A percentile compares a stretch with the other conserved stretches of the same genome.
phyloP scores from a whole-genome alignment of 352 stramenopile species.

The Phytophthora constricta region DNA sequence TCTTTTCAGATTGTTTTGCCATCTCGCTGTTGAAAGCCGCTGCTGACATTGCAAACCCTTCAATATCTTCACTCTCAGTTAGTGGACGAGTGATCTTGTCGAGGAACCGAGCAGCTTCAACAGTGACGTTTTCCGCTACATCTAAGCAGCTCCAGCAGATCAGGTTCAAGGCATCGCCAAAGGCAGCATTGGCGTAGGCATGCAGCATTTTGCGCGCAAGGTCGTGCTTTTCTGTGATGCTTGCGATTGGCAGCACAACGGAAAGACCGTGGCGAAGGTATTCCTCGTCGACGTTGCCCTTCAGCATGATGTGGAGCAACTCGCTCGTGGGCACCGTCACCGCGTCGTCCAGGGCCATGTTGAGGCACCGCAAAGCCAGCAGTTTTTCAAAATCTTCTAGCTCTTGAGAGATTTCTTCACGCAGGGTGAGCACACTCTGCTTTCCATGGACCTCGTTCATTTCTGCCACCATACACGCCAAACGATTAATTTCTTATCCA shows the following conservation, averaged over 20 bases:
- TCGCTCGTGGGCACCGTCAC: conserved; percentile 57
- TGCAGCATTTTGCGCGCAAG: conserved; percentile 58
- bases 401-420: conserved; percentile 74
- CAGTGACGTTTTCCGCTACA: conserved; percentile 63
- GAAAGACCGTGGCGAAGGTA: conserved; percentile 68
- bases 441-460: conserved; percentile 69
- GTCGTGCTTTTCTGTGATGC: conserved; percentile 58
- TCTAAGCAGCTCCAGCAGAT: conserved; percentile 82
- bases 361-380: conserved; percentile 64
- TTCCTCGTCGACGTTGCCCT: conserved; percentile 56
- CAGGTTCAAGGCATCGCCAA: conserved; percentile 65
- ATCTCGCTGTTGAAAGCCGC: neutral
- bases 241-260: conserved; percentile 65
- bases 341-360: conserved; percentile 50
- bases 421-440: conserved; percentile 52
- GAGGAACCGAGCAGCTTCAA: conserved; percentile 68
- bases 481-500: too few relatives aligned
- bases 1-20: conserved; percentile 1
- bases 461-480: conserved; percentile 21
- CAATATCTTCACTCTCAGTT: conserved; percentile 2
- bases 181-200: conserved; percentile 56
- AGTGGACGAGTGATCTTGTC: conserved; percentile 55
- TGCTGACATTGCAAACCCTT: too few relatives aligned
- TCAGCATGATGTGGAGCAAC: conserved; percentile 65
- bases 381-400: conserved; percentile 73